Evolutionary conservation across 2,329 filamentous ascomycete genomes (phyloP), one percentile per base, ranked within the genome.

Genomic region (Chalaropsis thielavioides): DNA sequence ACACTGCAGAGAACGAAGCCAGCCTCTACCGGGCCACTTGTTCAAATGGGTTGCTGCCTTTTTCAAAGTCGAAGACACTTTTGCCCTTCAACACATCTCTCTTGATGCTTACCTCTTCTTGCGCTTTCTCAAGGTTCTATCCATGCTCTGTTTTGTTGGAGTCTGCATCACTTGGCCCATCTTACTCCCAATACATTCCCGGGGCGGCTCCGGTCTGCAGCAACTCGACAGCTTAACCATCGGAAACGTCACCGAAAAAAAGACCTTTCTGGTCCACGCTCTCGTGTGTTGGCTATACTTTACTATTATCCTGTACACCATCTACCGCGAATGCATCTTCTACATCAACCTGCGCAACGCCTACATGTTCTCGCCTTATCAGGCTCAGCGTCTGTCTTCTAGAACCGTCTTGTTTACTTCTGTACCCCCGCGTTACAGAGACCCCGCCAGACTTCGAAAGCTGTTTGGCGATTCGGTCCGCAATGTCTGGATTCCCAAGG

Each of bases 291-390:
- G 89, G 82, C 75, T 90, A 63, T 96, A 92, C 72, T 90, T 96
- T 70, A 80, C 83, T 65, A 96, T 97, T 73, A 81, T 99, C 67
- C 86, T 96, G 74, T 92, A 90, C 75, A 89, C 90, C 71, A 84
- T 99, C 64, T 90, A 90, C 38, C 85, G 94, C 68, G 94, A 99
- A 75, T 86, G 86, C 72, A 87, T 99, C 70, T 97, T 87, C 81
- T 95, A 91, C 75, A 89, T 96, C 77, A 95, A 95, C 71, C 76
- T 97, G 63, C 89, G 92, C 69, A 94, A 97, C 76, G 92, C 92
- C 0, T 97, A 95, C 76, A 83, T 92, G n/a, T 80, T 95, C 65
- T 89, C 90, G 1, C 90, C 89, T 0, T 79, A 88, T 62, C 92
- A 95, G 72, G 83, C 90, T 35, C 87, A 86, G 69, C 87, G 92